Conservation (phyloP, 345 rosid genomes). For the Euclidium syriacum region DNA sequence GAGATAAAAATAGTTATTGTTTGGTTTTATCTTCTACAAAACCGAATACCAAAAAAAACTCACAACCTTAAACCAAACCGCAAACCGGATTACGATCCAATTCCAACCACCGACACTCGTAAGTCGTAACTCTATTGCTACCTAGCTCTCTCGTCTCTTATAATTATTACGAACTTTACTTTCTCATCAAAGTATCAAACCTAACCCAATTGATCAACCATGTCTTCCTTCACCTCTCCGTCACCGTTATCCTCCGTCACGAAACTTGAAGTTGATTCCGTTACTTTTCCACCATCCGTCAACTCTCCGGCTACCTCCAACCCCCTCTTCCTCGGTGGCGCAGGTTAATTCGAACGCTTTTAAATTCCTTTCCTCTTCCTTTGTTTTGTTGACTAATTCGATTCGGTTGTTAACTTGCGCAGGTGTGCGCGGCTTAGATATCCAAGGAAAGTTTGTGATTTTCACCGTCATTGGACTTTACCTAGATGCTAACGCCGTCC, state of each 20-base stretch:
- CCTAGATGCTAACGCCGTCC: constrained; percentile 51
- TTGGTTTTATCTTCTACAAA: too few species aligned
- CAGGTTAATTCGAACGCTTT: constrained; percentile 37
- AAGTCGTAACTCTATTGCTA: constrained; percentile 9
- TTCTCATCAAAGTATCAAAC: not conserved
- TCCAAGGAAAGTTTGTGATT: constrained; percentile 64
- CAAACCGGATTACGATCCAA: too few species aligned
- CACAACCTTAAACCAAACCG: too few species aligned
- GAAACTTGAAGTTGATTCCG: constrained; percentile 43
- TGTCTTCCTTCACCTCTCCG: constrained; percentile 2
- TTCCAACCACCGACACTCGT: constrained; percentile 34
- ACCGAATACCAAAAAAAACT: too few species aligned
- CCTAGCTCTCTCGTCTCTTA: constrained; percentile 21
- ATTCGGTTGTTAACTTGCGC: constrained; percentile 7
- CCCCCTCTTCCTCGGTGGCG: constrained; percentile 75
- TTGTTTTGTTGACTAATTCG: not conserved
- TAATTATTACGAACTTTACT: not conserved
- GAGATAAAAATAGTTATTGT: too few species aligned
- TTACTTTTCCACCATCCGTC: constrained; percentile 48
- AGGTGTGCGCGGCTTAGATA: constrained; percentile 79
- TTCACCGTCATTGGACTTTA: constrained; percentile 84
- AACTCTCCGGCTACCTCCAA: constrained; percentile 65
- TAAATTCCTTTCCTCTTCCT: not conserved
- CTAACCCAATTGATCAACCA: constrained; percentile 4
- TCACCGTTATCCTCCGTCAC: constrained; percentile 28